Base-by-base conservation (phyloP, 768 basidiomycete species). In the Suillus variegatus region DNA sequence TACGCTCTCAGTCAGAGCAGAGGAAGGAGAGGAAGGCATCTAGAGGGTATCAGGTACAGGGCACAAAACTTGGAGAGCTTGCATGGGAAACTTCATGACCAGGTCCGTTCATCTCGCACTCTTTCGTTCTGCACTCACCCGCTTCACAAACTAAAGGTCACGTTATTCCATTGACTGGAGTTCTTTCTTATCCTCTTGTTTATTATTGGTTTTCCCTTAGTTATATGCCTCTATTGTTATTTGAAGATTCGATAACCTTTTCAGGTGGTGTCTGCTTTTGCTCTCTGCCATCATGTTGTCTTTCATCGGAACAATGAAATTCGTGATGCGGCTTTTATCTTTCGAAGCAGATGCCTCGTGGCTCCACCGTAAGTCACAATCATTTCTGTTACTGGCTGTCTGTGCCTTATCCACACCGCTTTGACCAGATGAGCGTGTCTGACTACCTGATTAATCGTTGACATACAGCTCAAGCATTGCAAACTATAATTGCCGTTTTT, bases 1-100 rank as follows among this genome's bases (percentile, higher is more conserved):
- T 94, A 32, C 82, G 84, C 78, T 89, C 87, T n/a, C 87, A 88
- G 73, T 79, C 84, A 67, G 83, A 92, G 78, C 88, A 90, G 80
- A 82, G 86, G 69, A 75, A 76, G 70, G 89, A 90, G 67, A 81
- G 93, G 72, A 87, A 83, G 75, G 85, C 91, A 12, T 76, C 83
- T 13, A 80, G 89, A 54, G 93, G 93, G 16, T 95, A 91, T 66
- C 82, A 82, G 58, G 85, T 93, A 22, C 74, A 77, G 22, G 73
- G 75, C 13, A 77, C 81, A 63, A 74, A 72, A 58, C 60, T 80
- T n/a, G 61, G 67, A 60, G 69, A 66, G 25, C 63, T 75, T 46
- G 25, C 41, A 60, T 60, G 58, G 58, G 58, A 60, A 43, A 10
- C 18, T 13, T 43, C 58, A n/a, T 43, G 58, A 60, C 41, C 18